A percentile compares a stretch with the other conserved stretches of the same genome.
phyloP scores from a whole-genome alignment of 2,329 filamentous ascomycete genomes.

The Aspergillus thermomutatus region DNA sequence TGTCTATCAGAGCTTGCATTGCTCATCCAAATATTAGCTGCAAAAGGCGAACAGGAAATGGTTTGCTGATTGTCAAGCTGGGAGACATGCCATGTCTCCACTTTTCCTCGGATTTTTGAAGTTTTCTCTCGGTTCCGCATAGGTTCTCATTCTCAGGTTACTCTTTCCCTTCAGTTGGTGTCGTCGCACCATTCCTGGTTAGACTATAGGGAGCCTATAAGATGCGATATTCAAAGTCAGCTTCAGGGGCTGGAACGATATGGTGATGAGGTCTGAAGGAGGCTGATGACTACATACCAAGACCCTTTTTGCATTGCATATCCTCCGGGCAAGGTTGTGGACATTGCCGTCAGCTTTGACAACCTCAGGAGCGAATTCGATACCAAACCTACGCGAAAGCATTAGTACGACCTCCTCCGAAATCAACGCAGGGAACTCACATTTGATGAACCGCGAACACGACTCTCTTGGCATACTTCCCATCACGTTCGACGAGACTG shows the following conservation, averaged over 20 bases:
- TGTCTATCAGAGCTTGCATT: background rate
- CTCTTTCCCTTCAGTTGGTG: slow-evolving; percentile 46
- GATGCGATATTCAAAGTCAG: background rate
- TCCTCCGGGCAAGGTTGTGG: slow-evolving; percentile 85
- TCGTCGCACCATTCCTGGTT: slow-evolving; percentile 61
- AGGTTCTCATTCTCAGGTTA: slow-evolving; percentile 8
- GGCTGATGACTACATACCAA: slow-evolving; percentile 58
- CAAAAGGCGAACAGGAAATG: background rate
- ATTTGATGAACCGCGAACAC: slow-evolving; percentile 94
- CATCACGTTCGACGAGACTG: slow-evolving; percentile 75
- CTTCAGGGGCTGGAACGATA: background rate
- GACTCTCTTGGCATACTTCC: slow-evolving; percentile 83
- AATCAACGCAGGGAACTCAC: slow-evolving; percentile 47
- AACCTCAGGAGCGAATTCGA: slow-evolving; percentile 90
- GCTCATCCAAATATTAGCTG: slow-evolving; percentile 1
- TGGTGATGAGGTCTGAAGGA: background rate
- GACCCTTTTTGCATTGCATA: slow-evolving; percentile 94
- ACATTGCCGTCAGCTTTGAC: slow-evolving; percentile 91
- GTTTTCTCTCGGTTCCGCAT: background rate
- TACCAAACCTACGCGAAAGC: slow-evolving; percentile 62
- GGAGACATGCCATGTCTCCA: background rate
- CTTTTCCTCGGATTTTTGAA: background rate
- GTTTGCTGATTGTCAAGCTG: background rate
- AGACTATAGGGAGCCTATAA: slow-evolving; percentile 67
- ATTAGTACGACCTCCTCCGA: slow-evolving; percentile 4